Percentiles rank a stretch among this genome's conserved stretches.
These are phyloP conservation scores for Lotus japonicus DNA, from an alignment of 306 rosid species.

Conservation along the genomic window DNA sequence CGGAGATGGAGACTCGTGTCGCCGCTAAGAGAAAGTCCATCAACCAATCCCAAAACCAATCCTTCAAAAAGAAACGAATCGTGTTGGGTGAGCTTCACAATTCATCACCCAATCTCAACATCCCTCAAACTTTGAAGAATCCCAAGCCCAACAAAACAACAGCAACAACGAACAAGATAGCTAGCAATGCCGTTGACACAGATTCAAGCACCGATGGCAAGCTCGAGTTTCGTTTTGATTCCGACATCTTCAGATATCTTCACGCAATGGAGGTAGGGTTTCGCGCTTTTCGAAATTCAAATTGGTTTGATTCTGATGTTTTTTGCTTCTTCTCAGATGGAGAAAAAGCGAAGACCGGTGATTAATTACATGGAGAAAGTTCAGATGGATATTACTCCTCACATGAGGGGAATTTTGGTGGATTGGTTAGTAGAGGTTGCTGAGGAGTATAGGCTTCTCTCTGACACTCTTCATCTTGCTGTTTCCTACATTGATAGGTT, in stretches of 20 bases:
- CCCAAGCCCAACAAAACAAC: slow-evolving; percentile 16
- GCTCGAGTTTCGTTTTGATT: slow-evolving; percentile 35
- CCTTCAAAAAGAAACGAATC: slow-evolving; percentile 38
- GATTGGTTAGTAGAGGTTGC: slow-evolving; percentile 88
- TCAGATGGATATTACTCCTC: slow-evolving; percentile 50
- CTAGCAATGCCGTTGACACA: background rate
- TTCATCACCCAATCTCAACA: slow-evolving; percentile 19
- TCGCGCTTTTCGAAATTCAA: too few species aligned
- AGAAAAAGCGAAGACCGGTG: slow-evolving; percentile 49
- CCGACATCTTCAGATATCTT: slow-evolving; percentile 49
- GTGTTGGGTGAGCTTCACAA: slow-evolving; percentile 59
- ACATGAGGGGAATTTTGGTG: slow-evolving; percentile 64
- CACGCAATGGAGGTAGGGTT: slow-evolving; percentile 48
- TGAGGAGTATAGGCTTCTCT: slow-evolving; percentile 57
- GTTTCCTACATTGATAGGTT: slow-evolving; percentile 58
- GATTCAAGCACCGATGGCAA: background rate
- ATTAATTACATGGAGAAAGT: slow-evolving; percentile 44
- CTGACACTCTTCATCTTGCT: slow-evolving; percentile 56
- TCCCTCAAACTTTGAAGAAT: background rate
- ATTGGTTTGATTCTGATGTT: background rate
- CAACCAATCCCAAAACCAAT: slow-evolving; percentile 11
- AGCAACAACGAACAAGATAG: background rate
- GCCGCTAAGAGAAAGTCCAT: slow-evolving; percentile 46
- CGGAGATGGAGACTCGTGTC: slow-evolving; percentile 46
- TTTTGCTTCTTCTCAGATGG: slow-evolving; percentile 25